Conservation (phyloP, 352 stramenopile species). For the Pythium utonaiense region DNA sequence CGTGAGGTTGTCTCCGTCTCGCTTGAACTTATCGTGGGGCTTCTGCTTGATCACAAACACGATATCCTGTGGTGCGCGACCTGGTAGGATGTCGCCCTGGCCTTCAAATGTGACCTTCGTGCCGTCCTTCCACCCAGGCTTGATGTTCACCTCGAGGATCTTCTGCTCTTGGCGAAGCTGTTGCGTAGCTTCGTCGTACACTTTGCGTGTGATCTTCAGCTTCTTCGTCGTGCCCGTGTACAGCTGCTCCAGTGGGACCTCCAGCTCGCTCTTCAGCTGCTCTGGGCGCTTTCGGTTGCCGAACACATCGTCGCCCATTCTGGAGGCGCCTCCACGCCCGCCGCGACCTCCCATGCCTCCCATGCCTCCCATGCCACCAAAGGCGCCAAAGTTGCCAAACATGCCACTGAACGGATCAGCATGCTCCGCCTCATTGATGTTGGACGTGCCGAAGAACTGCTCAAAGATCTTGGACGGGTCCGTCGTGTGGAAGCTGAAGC, state of each 20-base stretch:
- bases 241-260: constrained; percentile 90
- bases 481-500: constrained; percentile 75
- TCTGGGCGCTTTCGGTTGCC: constrained; percentile 36
- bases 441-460: constrained; percentile 88
- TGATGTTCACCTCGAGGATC: constrained; percentile 94
- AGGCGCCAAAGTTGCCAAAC: constrained; percentile 54
- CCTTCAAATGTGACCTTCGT: constrained; percentile 96
- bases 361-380: constrained; percentile 50
- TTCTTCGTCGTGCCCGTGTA: constrained; percentile 85
- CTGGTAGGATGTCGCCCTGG: constrained; percentile 85
- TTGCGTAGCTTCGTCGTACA: constrained; percentile 66
- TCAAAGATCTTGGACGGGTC: constrained; percentile 89
- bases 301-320: constrained; percentile 52
- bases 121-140: constrained; percentile 95
- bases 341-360: constrained; percentile 24
- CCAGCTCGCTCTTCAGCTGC: constrained; percentile 80
- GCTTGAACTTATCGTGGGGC: constrained; percentile 89
- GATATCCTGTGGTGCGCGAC: constrained; percentile 92
- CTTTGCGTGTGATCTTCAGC: constrained; percentile 95
- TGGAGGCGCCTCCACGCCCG: not conserved
- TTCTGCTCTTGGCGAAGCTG: constrained; percentile 93
- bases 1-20: constrained; percentile 93
- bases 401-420: constrained; percentile 69
- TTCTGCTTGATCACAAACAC: constrained; percentile 94
- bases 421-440: constrained; percentile 68